These are phyloP conservation scores for Nicotiana otophora DNA, from an alignment of 257 asterid species.

Conservation along the genomic window DNA sequence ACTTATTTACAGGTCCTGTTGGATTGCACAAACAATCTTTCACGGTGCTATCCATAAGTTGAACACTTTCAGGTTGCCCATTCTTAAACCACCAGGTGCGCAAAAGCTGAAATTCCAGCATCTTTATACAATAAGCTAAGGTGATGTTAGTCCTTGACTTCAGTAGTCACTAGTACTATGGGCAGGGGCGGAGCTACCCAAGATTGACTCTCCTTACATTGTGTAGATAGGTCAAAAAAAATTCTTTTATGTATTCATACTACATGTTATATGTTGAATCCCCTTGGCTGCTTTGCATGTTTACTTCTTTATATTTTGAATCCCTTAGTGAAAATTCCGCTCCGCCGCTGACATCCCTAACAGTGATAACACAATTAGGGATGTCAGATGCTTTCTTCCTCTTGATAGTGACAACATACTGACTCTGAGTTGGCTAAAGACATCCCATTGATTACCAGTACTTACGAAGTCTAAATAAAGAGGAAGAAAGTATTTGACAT, in stretches of 20 bases:
- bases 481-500: conserved; percentile 1
- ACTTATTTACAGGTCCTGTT: neutral
- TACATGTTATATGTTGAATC: too few relatives aligned
- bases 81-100: neutral
- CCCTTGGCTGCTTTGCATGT: too few relatives aligned
- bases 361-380: neutral
- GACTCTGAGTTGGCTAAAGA: neutral
- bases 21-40: neutral
- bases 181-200: too few relatives aligned
- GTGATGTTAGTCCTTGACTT: neutral
- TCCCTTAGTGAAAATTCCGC: too few relatives aligned
- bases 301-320: too few relatives aligned
- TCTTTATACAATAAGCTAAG: neutral
- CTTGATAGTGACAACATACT: neutral
- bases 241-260: too few relatives aligned
- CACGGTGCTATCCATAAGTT: neutral
- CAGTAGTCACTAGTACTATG: neutral
- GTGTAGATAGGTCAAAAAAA: too few relatives aligned
- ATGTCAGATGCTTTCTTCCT: neutral
- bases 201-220: too few relatives aligned
- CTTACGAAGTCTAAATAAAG: neutral
- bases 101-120: neutral
- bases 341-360: too few relatives aligned
- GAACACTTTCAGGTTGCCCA: neutral
- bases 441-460: neutral